phyloP scores from a whole-genome alignment of 169 alveolate genomes.

The Eimeria brunetti region DNA sequence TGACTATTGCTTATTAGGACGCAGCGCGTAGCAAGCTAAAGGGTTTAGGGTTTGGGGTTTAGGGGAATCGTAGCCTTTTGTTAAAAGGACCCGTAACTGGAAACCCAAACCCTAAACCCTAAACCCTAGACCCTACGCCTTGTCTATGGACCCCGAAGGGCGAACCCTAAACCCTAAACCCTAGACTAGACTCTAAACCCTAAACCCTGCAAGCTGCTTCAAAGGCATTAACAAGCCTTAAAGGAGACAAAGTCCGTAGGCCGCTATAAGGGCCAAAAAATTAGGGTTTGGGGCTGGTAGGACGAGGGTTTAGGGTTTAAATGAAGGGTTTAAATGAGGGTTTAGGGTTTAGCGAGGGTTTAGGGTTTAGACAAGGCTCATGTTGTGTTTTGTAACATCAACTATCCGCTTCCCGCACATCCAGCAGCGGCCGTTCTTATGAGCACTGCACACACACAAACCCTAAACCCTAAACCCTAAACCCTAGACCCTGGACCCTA shows the following conservation, averaged over 20 bases:
- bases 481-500: not conserved
- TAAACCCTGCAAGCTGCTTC: not conserved
- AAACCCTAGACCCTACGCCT: not conserved
- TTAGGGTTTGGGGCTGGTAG: not conserved
- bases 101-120: not conserved
- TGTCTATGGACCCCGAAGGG: too few species aligned
- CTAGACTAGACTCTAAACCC: too few species aligned
- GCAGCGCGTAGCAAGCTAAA: not conserved
- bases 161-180: too few species aligned
- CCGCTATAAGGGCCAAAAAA: too few species aligned
- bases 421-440: slow-evolving; percentile 79
- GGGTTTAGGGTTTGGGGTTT: too few species aligned
- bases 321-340: not conserved
- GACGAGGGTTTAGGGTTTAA: not conserved
- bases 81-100: too few species aligned
- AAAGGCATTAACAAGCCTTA: not conserved
- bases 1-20: too few species aligned
- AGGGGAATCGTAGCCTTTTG: too few species aligned
- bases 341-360: slow-evolving; percentile 5
- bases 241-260: not conserved
- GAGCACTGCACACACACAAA: slow-evolving; percentile 78
- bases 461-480: not conserved
- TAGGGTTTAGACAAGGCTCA: slow-evolving; percentile 78
- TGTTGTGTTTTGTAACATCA: slow-evolving; percentile 77
- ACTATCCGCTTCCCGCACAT: slow-evolving; percentile 82